phyloP scores from a whole-genome alignment of 192 early-diverging fungal genomes.

The Backusella parvicylindrica region DNA sequence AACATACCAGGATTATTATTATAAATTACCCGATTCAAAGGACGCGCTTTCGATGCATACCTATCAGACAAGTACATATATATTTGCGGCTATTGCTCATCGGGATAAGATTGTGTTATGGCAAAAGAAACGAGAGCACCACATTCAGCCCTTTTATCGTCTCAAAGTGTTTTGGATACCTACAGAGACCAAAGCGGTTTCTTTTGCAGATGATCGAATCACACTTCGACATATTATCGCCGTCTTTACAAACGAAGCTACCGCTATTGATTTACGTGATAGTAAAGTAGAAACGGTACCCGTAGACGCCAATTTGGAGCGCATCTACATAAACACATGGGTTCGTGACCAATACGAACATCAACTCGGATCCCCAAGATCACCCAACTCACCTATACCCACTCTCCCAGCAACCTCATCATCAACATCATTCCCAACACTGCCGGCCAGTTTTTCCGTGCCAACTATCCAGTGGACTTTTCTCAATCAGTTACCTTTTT shows the following conservation, averaged over 20 bases:
- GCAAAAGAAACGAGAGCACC: conserved; percentile 18
- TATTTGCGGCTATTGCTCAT: conserved; percentile 22
- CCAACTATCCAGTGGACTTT: conserved; percentile 30
- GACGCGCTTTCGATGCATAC: conserved; percentile 20
- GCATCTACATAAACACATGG: conserved; percentile 5
- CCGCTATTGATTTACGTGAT: conserved; percentile 20
- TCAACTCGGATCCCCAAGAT: neutral
- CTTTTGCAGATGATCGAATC: conserved; percentile 31
- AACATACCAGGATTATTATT: conserved; percentile 15
- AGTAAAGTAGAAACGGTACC: conserved; percentile 28
- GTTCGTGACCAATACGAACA: conserved; percentile 8
- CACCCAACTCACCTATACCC: conserved; percentile 5
- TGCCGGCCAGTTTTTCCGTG: conserved; percentile 10
- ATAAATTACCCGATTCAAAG: conserved; percentile 30
- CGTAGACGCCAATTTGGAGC: conserved; percentile 17
- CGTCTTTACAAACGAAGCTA: conserved; percentile 28
- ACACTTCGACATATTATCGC: conserved; percentile 21
- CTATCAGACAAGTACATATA: conserved; percentile 22
- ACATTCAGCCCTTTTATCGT: conserved; percentile 3
- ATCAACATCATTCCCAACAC: neutral
- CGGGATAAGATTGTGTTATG: conserved; percentile 28
- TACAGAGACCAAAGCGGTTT: conserved; percentile 10
- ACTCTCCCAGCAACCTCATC: neutral
- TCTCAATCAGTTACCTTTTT: conserved; percentile 29
- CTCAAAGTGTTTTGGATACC: conserved; percentile 34